Percentiles rank a stretch among this genome's conserved stretches.
Evolutionary conservation across 2,329 filamentous ascomycete species (phyloP).

Genomic region (Neonectria ditissima): DNA sequence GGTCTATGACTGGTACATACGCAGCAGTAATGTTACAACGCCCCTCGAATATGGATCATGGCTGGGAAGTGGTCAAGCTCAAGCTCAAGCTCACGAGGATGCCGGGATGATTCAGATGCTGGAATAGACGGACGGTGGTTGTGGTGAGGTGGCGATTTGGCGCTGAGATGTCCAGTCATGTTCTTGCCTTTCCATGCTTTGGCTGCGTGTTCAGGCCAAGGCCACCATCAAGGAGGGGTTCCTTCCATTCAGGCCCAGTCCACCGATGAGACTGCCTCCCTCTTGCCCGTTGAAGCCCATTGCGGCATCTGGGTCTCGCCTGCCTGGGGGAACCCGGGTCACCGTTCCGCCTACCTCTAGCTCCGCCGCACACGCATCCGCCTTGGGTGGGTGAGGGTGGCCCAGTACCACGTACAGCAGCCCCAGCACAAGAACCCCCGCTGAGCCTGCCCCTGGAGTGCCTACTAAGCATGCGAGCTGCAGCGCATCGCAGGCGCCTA

Average conservation of each 20-base stretch:
- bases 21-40: slow-evolving; percentile 10
- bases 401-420: slow-evolving; percentile 22
- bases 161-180: slow-evolving; percentile 7
- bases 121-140: slow-evolving; percentile 24
- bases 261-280: too few relatives aligned
- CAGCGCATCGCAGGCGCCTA: slow-evolving; percentile 39
- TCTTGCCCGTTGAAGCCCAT: too few relatives aligned
- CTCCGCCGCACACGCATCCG: background rate
- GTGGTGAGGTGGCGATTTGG: slow-evolving; percentile 39
- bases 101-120: background rate
- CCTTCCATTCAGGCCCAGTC: too few relatives aligned
- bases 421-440: slow-evolving; percentile 19
- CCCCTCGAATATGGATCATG: slow-evolving; percentile 28
- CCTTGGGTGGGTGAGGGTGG: background rate
- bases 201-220: background rate
- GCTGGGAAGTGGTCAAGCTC: slow-evolving; percentile 19
- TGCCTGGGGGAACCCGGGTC: background rate
- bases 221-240: background rate
- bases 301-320: background rate
- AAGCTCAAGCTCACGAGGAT: slow-evolving; percentile 12
- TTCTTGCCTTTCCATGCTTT: background rate
- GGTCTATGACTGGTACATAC: slow-evolving; percentile 3
- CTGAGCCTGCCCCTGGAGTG: slow-evolving; percentile 18
- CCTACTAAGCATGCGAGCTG: slow-evolving; percentile 38
- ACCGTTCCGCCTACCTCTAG: background rate